Percentiles rank a stretch among this genome's conserved stretches.
phyloP scores from a whole-genome alignment of 306 rosid genomes.

The Cicer judaicum region DNA sequence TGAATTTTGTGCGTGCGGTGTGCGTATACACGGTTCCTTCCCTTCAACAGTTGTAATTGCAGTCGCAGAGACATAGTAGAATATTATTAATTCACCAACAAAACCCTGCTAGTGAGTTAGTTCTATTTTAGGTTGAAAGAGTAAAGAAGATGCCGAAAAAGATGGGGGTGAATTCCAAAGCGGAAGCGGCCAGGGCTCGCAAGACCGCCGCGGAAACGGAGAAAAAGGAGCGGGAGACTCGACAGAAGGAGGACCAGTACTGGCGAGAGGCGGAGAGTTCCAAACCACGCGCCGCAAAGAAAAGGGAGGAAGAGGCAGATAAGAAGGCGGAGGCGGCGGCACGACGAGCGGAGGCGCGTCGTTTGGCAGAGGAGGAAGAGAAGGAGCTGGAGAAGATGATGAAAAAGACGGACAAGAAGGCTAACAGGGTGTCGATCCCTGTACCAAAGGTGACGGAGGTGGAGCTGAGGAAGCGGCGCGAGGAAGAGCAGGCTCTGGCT shows the following conservation, averaged over 20 bases:
- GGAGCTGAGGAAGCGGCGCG: slow-evolving; percentile 65
- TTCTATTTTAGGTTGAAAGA: background rate
- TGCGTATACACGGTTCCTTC: background rate
- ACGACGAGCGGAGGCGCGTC: slow-evolving; percentile 84
- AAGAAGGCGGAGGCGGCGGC: slow-evolving; percentile 82
- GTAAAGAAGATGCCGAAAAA: slow-evolving; percentile 76
- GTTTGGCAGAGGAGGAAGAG: slow-evolving; percentile 87
- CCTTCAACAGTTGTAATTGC: background rate
- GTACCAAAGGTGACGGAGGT: slow-evolving; percentile 89
- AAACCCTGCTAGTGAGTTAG: background rate
- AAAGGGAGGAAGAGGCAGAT: slow-evolving; percentile 91
- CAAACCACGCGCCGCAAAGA: slow-evolving; percentile 89
- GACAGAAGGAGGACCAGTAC: slow-evolving; percentile 74
- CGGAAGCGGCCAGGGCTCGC: slow-evolving; percentile 89
- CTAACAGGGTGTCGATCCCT: slow-evolving; percentile 73
- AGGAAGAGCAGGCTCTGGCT: slow-evolving; percentile 71
- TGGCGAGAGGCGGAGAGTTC: slow-evolving; percentile 93
- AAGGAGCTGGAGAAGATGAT: slow-evolving; percentile 76
- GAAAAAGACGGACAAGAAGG: slow-evolving; percentile 88
- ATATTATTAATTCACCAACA: background rate
- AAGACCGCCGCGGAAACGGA: slow-evolving; percentile 72
- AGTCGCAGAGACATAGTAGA: background rate
- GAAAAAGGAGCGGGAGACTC: slow-evolving; percentile 71
- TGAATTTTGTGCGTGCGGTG: background rate
- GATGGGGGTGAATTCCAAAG: slow-evolving; percentile 90